phyloP scores from a whole-genome alignment of 345 rosid genomes.

The Excoecaria cochinchinensis region DNA sequence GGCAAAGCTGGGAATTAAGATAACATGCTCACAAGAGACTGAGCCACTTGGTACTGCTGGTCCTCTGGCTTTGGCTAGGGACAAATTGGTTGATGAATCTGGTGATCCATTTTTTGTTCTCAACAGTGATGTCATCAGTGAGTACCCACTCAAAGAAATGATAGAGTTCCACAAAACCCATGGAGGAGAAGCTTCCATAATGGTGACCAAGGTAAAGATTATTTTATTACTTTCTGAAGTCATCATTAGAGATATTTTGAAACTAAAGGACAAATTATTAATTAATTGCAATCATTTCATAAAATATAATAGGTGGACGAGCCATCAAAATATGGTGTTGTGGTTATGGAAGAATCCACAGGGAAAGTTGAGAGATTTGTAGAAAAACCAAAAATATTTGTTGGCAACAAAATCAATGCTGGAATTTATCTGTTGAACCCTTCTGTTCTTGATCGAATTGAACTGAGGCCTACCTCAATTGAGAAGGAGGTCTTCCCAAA shows the following conservation, averaged over 20 bases:
- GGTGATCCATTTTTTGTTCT: slow-evolving; percentile 96
- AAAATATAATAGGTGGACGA: slow-evolving; percentile 70
- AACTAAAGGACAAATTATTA: neutral
- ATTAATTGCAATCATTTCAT: neutral
- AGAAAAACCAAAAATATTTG: slow-evolving; percentile 89
- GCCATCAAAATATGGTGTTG: slow-evolving; percentile 98
- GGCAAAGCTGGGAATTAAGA: slow-evolving; percentile 79
- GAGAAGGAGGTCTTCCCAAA: slow-evolving; percentile 97
- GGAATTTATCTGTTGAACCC: slow-evolving; percentile 92
- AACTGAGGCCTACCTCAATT: slow-evolving; percentile 91
- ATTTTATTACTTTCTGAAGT: neutral
- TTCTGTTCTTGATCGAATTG: slow-evolving; percentile 80
- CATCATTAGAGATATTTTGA: neutral
- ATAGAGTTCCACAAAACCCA: slow-evolving; percentile 83
- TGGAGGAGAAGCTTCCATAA: slow-evolving; percentile 97
- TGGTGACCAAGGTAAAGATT: slow-evolving; percentile 91
- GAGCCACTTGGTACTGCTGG: slow-evolving; percentile 99
- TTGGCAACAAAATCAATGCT: slow-evolving; percentile 98
- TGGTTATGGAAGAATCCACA: slow-evolving; percentile 83
- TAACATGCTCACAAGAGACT: slow-evolving; percentile 97
- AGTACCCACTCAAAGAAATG: slow-evolving; percentile 84
- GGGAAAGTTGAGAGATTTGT: slow-evolving; percentile 85
- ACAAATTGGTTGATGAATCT: slow-evolving; percentile 72
- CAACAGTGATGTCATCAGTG: slow-evolving; percentile 98
- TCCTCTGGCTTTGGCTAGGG: slow-evolving; percentile 96